Percentiles rank a stretch among this genome's conserved stretches.
Conservation (phyloP, 2,329 filamentous ascomycete genomes). For the Ophiognomonia clavigignenti-juglandacearum region DNA sequence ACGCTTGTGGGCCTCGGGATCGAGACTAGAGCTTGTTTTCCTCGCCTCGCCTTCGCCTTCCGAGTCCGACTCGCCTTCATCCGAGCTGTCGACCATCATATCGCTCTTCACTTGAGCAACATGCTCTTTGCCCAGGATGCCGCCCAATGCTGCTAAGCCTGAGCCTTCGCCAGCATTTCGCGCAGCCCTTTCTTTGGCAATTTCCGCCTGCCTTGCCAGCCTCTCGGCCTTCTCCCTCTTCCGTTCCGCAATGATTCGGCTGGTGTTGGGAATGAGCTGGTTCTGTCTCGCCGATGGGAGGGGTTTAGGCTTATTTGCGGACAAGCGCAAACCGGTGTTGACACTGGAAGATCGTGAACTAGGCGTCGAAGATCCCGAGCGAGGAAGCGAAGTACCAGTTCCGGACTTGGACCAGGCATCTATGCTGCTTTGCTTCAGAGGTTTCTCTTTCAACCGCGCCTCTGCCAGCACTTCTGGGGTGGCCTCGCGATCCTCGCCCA, state of each 20-base stretch:
- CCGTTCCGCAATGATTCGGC: constrained; percentile 67
- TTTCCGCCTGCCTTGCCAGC: constrained; percentile 65
- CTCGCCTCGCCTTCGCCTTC: constrained; percentile 48
- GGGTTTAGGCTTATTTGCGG: constrained; percentile 30
- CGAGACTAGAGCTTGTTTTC: constrained; percentile 40
- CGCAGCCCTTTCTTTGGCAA: constrained; percentile 63
- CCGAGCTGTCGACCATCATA: constrained; percentile 81
- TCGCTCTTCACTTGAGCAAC: constrained; percentile 72
- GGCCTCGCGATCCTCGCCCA: constrained; percentile 51
- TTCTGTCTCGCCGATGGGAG: constrained; percentile 24
- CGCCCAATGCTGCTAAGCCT: constrained; percentile 63
- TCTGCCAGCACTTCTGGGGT: neutral
- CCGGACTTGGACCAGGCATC: constrained; percentile 57
- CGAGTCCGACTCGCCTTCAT: constrained; percentile 62
- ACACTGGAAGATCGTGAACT: constrained; percentile 7
- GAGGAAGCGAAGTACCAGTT: constrained; percentile 18
- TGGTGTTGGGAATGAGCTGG: constrained; percentile 21
- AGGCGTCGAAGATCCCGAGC: constrained; percentile 22
- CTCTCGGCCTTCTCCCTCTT: constrained; percentile 71
- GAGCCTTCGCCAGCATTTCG: constrained; percentile 65
- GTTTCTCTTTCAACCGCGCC: constrained; percentile 30
- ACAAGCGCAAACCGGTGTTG: constrained; percentile 11
- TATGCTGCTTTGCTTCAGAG: constrained; percentile 55
- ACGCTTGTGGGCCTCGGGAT: constrained; percentile 15
- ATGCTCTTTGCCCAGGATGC: constrained; percentile 74